phyloP scores from a whole-genome alignment of 179 eudicot species.

The Gypsophila paniculata region DNA sequence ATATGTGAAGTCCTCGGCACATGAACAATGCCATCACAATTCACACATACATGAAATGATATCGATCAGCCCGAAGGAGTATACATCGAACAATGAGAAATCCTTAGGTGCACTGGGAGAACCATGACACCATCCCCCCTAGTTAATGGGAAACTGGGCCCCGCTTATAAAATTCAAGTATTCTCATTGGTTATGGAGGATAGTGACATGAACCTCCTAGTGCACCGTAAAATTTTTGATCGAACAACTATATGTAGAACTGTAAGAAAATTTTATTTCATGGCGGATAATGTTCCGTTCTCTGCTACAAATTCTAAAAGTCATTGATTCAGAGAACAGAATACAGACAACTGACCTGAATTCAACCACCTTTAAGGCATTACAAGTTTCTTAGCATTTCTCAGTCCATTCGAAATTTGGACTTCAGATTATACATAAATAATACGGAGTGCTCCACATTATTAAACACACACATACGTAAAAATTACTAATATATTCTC shows the following conservation, averaged over 20 bases:
- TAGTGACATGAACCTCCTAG: no score
- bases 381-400: slow-evolving; percentile 14
- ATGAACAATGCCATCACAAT: no score
- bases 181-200: no score
- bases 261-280: slow-evolving; percentile 27
- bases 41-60: no score
- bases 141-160: no score
- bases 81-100: no score
- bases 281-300: slow-evolving; percentile 19
- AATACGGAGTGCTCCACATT: background rate
- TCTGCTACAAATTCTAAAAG: slow-evolving; percentile 20
- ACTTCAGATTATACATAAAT: slow-evolving; percentile 34
- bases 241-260: slow-evolving; percentile 10
- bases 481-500: slow-evolving; percentile 3
- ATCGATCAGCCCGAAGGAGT: no score
- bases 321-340: slow-evolving; percentile 19
- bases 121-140: no score
- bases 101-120: no score
- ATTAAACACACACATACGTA: background rate
- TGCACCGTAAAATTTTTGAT: no score
- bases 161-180: no score
- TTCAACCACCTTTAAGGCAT: slow-evolving; percentile 15
- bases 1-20: no score
- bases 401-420: slow-evolving; percentile 34
- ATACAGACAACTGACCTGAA: background rate